phyloP scores from a whole-genome alignment of 371 early-diverging fungal genomes.

The Mortierella sp. region DNA sequence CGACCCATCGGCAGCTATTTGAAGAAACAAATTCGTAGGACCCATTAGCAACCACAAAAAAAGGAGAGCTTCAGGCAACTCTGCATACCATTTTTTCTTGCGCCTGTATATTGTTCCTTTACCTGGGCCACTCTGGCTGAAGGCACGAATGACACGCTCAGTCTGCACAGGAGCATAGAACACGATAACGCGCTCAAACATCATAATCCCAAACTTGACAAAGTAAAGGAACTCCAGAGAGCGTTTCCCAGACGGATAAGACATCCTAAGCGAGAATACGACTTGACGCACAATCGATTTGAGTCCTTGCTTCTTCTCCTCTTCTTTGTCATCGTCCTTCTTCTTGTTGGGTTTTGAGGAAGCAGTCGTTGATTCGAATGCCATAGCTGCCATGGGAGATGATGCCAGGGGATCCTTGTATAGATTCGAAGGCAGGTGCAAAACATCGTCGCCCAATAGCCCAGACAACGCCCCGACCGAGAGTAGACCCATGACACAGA shows the following conservation, averaged over 20 bases:
- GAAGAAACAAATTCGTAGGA: background rate
- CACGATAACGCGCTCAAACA: slow-evolving; percentile 81
- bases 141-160: slow-evolving; percentile 78
- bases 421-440: background rate
- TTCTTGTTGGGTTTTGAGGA: background rate
- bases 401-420: background rate
- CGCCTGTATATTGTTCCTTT: background rate
- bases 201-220: slow-evolving; percentile 72
- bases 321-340: background rate
- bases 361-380: background rate
- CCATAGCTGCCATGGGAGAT: background rate
- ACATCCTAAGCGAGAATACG: slow-evolving; percentile 77
- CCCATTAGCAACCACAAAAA: background rate
- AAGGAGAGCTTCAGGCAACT: background rate
- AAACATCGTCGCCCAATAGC: background rate
- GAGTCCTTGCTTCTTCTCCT: background rate
- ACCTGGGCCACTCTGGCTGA: slow-evolving; percentile 54
- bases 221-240: slow-evolving; percentile 74
- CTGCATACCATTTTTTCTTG: background rate
- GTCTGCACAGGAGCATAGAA: slow-evolving; percentile 83
- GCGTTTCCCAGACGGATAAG: slow-evolving; percentile 78
- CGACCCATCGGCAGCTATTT: background rate
- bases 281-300: slow-evolving; percentile 38
- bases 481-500: background rate
- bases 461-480: background rate